Percentiles rank a stretch among this genome's conserved stretches.
phyloP scores from a whole-genome alignment of 495 filamentous ascomycete genomes.

The Penicillium subrubescens region DNA sequence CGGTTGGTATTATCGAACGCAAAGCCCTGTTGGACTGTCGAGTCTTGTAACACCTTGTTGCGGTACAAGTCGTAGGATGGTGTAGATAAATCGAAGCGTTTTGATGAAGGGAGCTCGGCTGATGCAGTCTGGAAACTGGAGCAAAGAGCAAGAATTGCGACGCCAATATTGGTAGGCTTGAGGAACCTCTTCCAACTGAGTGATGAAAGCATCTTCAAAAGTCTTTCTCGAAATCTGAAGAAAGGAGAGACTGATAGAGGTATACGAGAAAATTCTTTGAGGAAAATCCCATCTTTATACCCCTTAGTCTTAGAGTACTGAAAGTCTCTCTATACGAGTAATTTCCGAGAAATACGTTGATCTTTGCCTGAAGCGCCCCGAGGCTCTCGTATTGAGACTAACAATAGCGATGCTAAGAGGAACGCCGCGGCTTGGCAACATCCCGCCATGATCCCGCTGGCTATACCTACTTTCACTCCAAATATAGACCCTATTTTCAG shows the following conservation, averaged over 20 bases:
- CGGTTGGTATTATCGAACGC: conserved; percentile 28
- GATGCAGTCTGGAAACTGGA: conserved; percentile 1
- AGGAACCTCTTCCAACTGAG: not conserved
- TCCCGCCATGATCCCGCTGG: not conserved
- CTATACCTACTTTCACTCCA: no score
- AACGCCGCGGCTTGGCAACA: not conserved
- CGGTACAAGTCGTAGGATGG: conserved; percentile 23
- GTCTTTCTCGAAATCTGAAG: not conserved
- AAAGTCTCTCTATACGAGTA: not conserved
- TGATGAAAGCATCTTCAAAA: not conserved
- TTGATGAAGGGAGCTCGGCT: conserved; percentile 11
- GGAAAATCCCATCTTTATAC: not conserved
- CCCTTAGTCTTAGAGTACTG: no score
- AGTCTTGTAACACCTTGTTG: conserved; percentile 15
- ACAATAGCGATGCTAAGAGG: conserved; percentile 5
- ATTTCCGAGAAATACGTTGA: not conserved
- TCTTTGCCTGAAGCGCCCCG: conserved; percentile 1
- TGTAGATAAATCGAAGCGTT: conserved; percentile 19
- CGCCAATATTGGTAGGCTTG: not conserved
- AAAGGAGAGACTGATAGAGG: not conserved
- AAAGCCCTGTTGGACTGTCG: conserved; percentile 25
- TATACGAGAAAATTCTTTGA: not conserved
- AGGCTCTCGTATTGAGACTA: conserved; percentile 9
- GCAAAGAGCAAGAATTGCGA: conserved; percentile 1
- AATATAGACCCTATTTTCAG: not conserved